Evolutionary conservation across 257 asterid species (phyloP).

Genomic region (Solanum infundibuliforme): DNA sequence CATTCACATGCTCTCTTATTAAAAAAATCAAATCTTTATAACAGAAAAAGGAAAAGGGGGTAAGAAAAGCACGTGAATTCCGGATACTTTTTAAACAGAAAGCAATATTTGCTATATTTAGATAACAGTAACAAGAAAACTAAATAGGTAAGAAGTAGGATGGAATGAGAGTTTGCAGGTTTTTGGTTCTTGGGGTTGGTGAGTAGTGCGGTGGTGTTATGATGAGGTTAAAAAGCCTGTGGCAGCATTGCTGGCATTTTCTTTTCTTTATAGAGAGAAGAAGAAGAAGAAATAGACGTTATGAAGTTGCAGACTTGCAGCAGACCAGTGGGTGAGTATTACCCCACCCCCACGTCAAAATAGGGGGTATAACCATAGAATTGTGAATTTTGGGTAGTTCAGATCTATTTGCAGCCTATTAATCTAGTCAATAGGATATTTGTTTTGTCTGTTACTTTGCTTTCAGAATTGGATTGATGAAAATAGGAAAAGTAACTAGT

Average conservation of each 20-base stretch:
- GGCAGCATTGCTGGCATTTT: constrained; percentile 13
- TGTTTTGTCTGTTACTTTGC: background rate
- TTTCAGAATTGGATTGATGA: background rate
- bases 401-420: background rate
- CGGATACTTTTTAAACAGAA: constrained; percentile 31
- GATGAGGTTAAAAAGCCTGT: background rate
- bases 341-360: background rate
- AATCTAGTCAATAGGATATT: background rate
- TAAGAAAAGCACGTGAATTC: constrained; percentile 49
- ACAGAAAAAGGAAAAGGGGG: background rate
- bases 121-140: constrained; percentile 4
- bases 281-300: constrained; percentile 29
- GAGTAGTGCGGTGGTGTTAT: background rate
- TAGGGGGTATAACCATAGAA: constrained; percentile 4
- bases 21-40: background rate
- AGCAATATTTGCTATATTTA: constrained; percentile 6
- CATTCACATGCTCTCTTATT: background rate
- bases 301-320: constrained; percentile 8
- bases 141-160: background rate
- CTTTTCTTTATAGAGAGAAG: constrained; percentile 10
- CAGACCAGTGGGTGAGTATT: background rate
- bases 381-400: background rate
- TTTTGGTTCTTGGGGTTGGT: background rate
- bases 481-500: no score
- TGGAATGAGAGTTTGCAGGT: constrained; percentile 6